These are phyloP conservation scores for Prunus mume DNA, from an alignment of 306 rosid genomes.

Conservation along the genomic window DNA sequence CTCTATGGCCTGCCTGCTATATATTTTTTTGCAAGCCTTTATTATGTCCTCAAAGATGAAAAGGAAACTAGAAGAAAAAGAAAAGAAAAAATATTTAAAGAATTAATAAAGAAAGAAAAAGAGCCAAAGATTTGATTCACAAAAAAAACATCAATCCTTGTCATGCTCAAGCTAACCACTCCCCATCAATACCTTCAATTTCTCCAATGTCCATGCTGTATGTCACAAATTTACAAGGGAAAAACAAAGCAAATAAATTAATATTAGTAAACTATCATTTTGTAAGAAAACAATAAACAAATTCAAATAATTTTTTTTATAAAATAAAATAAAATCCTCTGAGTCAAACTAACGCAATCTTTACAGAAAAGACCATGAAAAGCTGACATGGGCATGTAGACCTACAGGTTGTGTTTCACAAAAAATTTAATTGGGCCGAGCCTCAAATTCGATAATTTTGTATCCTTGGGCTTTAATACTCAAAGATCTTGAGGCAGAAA, in stretches of 20 bases:
- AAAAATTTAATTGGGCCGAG: neutral
- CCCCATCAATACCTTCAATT: conserved; percentile 75
- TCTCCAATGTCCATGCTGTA: conserved; percentile 87
- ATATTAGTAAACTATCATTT: neutral
- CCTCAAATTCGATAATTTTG: conserved; percentile 3
- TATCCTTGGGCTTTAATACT: neutral
- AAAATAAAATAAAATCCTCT: neutral
- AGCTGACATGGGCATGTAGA: conserved; percentile 20
- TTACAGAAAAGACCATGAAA: conserved; percentile 1
- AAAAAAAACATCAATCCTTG: conserved; percentile 36
- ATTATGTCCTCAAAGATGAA: conserved; percentile 19
- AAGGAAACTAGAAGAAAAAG: conserved; percentile 20
- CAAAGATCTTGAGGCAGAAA: neutral
- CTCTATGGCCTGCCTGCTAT: conserved; percentile 31
- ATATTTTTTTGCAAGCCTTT: conserved; percentile 45
- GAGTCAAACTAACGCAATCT: conserved; percentile 26
- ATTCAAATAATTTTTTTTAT: neutral
- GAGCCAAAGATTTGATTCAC: conserved; percentile 48
- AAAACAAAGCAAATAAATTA: neutral
- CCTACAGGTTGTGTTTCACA: neutral
- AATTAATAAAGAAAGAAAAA: conserved; percentile 14
- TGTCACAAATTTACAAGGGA: conserved; percentile 4
- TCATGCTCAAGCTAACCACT: conserved; percentile 76
- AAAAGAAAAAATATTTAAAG: conserved; percentile 20
- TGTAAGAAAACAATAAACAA: neutral